phyloP scores from a whole-genome alignment of 495 filamentous ascomycete species.

The Trichoderma gamsii region DNA sequence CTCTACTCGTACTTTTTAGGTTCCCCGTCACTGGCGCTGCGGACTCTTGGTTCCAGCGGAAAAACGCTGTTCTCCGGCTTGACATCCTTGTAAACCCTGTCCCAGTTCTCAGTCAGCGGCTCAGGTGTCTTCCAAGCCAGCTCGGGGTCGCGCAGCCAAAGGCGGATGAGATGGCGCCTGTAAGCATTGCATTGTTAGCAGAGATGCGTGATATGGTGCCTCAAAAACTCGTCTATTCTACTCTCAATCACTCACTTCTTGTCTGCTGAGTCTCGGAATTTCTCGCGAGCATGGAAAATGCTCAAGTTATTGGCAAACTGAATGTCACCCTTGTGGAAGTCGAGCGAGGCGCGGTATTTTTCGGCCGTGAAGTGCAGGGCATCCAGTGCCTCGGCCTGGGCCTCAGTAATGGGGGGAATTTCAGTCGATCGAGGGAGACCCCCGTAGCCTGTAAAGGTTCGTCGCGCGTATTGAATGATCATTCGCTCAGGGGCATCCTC shows the following conservation, averaged over 20 bases:
- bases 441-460: conserved; percentile 52
- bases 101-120: conserved; percentile 43
- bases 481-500: conserved; percentile 41
- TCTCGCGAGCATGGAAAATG: conserved; percentile 46
- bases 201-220: not conserved
- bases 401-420: conserved; percentile 57
- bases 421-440: conserved; percentile 42
- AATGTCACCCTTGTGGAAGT: conserved; percentile 51
- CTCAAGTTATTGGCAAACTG: conserved; percentile 50
- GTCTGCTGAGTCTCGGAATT: conserved; percentile 40
- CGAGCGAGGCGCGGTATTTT: conserved; percentile 43
- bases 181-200: conserved; percentile 11
- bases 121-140: conserved; percentile 50
- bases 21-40: conserved; percentile 34
- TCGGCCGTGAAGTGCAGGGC: conserved; percentile 57
- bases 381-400: conserved; percentile 63
- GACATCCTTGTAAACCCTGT: conserved; percentile 46
- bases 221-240: not conserved
- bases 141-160: conserved; percentile 55
- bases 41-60: conserved; percentile 47
- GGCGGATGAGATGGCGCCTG: conserved; percentile 51
- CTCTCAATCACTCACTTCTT: conserved; percentile 34
- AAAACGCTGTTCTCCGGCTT: conserved; percentile 45
- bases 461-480: conserved; percentile 50
- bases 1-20: not conserved